Evolutionary conservation across 352 stramenopile species (phyloP).

Genomic region (Aphanomyces stellatus): DNA sequence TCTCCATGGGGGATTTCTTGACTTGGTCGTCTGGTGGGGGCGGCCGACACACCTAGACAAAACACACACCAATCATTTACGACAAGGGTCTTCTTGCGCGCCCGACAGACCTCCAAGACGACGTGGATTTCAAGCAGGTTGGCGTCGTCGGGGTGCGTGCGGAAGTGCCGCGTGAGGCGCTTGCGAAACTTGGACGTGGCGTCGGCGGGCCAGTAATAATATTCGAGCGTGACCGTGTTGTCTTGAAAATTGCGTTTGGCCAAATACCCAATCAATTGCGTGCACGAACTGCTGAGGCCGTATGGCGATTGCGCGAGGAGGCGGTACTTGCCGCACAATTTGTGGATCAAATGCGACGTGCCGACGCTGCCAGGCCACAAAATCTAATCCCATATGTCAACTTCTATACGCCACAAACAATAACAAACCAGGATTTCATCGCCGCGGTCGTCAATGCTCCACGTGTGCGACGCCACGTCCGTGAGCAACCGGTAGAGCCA

Average conservation of each 20-base stretch:
- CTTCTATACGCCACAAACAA: not conserved
- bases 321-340: conserved; percentile 17
- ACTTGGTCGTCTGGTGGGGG: not conserved
- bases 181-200: conserved; percentile 14
- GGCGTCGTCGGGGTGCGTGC: conserved; percentile 13
- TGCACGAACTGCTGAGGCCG: conserved; percentile 12
- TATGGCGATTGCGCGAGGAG: conserved; percentile 12
- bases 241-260: conserved; percentile 19
- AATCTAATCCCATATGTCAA: not conserved
- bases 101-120: conserved; percentile 11
- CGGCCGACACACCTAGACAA: conserved; percentile 2
- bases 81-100: not conserved
- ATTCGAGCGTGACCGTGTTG: conserved; percentile 17
- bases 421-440: conserved; percentile 17
- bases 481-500: conserved; percentile 17
- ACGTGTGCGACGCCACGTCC: conserved; percentile 16
- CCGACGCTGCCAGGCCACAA: conserved; percentile 19
- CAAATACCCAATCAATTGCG: conserved; percentile 16
- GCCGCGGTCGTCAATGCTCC: conserved; percentile 20
- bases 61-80: too few species aligned
- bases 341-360: conserved; percentile 19
- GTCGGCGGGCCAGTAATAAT: conserved; percentile 20
- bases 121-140: conserved; percentile 20
- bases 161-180: conserved; percentile 18
- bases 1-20: not conserved